Conservation (phyloP, 139 green algal species). For the Klebsormidium nitens region DNA sequence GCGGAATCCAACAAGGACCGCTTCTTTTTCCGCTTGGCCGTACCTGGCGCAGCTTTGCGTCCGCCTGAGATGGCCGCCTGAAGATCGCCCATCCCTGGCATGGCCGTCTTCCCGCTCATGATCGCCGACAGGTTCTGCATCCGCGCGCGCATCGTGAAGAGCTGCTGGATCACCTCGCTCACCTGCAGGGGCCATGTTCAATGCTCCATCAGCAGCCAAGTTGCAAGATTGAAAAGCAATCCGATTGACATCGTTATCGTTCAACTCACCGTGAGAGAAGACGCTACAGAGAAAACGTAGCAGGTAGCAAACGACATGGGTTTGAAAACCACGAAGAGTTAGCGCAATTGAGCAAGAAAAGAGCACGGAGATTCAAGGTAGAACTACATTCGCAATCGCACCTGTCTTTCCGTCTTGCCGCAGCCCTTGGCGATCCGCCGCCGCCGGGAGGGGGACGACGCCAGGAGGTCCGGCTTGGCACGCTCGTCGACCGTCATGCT, state of each 20-base stretch:
- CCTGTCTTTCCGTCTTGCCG: slow-evolving; percentile 34
- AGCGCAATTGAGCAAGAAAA: background rate
- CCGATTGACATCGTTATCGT: background rate
- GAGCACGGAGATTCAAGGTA: background rate
- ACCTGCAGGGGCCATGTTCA: slow-evolving; percentile 56
- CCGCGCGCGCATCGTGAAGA: slow-evolving; percentile 65
- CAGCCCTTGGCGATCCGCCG: slow-evolving; percentile 53
- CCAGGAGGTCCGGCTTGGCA: slow-evolving; percentile 75
- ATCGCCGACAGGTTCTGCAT: slow-evolving; percentile 69
- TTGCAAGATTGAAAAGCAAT: background rate
- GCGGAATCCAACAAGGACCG: too few relatives aligned
- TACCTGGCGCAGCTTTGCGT: too few relatives aligned
- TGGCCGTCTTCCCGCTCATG: slow-evolving; percentile 50
- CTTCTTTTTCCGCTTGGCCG: too few relatives aligned
- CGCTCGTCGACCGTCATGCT: slow-evolving; percentile 82
- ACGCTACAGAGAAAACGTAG: background rate
- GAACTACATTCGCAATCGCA: slow-evolving; percentile 11
- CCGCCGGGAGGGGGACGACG: slow-evolving; percentile 56
- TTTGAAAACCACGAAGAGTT: background rate
- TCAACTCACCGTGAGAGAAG: background rate
- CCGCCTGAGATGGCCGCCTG: background rate
- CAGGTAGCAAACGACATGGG: background rate
- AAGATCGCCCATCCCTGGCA: slow-evolving; percentile 12
- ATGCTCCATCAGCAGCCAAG: slow-evolving; percentile 44
- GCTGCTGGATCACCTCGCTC: slow-evolving; percentile 73